A percentile compares a stretch with the other conserved stretches of the same genome.
phyloP scores from a whole-genome alignment of 768 basidiomycete genomes.

The Termitomyces sp. region DNA sequence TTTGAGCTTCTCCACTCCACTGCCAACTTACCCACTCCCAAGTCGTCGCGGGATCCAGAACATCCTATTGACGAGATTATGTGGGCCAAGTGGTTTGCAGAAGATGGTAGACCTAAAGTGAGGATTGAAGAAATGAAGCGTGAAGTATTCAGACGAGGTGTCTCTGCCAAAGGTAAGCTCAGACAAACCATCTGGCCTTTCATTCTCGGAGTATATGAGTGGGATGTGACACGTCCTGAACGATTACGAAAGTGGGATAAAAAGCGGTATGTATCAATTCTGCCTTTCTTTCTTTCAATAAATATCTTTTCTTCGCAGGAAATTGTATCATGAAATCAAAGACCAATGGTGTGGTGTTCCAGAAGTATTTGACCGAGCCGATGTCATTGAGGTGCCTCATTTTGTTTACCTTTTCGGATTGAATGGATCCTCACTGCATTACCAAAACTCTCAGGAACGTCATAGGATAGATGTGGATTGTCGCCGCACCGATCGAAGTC shows the following conservation, averaged over 20 bases:
- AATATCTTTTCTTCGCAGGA: conserved; percentile 29
- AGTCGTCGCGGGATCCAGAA: conserved; percentile 72
- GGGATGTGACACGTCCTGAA: conserved; percentile 64
- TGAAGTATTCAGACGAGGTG: conserved; percentile 75
- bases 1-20: conserved; percentile 83
- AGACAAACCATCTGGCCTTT: conserved; percentile 88
- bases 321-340: conserved; percentile 66
- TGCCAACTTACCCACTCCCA: conserved; percentile 75
- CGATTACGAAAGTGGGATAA: conserved; percentile 54
- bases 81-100: conserved; percentile 78
- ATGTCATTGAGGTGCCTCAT: conserved; percentile 67
- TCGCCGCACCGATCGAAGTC: conserved; percentile 91
- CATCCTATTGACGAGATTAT: conserved; percentile 69
- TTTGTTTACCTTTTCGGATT: not conserved
- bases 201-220: conserved; percentile 76
- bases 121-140: conserved; percentile 62
- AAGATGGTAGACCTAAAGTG: conserved; percentile 61
- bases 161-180: conserved; percentile 44
- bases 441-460: conserved; percentile 48
- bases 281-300: not conserved
- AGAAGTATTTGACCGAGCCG: conserved; percentile 74
- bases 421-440: not conserved
- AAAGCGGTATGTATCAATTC: conserved; percentile 41
- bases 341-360: conserved; percentile 78
- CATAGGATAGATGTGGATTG: conserved; percentile 97